A percentile compares a stretch with the other conserved stretches of the same genome.
These are phyloP conservation scores for Fusarium foetens DNA, from an alignment of 2,329 filamentous ascomycete species.

Conservation along the genomic window DNA sequence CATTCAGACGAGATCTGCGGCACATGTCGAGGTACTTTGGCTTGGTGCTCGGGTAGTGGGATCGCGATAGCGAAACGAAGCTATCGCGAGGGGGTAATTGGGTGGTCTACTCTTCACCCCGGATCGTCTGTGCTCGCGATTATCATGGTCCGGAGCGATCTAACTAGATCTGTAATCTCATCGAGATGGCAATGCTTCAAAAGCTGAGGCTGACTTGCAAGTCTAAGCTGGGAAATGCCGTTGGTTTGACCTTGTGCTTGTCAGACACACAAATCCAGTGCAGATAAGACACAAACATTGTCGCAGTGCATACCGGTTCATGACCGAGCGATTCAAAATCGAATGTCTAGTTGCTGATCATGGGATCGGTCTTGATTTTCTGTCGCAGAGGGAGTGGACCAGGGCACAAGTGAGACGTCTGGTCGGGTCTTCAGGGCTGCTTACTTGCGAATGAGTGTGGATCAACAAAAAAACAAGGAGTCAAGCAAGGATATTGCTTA, in stretches of 20 bases:
- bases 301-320: conserved; percentile 16
- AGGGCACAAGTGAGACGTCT: conserved; percentile 19
- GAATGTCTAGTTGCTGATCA: conserved; percentile 32
- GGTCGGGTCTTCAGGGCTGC: conserved; percentile 9
- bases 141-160: conserved; percentile 16
- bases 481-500: conserved; percentile 23
- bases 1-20: conserved; percentile 19
- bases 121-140: conserved; percentile 27
- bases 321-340: conserved; percentile 14
- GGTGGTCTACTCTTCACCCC: conserved; percentile 2
- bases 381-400: conserved; percentile 20
- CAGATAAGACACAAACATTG: conserved; percentile 12
- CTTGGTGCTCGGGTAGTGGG: conserved; percentile 1
- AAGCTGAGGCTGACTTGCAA: not conserved
- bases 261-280: conserved; percentile 11
- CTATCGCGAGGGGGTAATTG: conserved; percentile 29
- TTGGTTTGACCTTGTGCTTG: conserved; percentile 21
- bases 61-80: conserved; percentile 25
- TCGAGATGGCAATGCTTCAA: conserved; percentile 31
- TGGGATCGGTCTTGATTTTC: conserved; percentile 29
- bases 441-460: conserved; percentile 34
- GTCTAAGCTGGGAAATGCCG: conserved; percentile 18
- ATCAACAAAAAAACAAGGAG: conserved; percentile 17
- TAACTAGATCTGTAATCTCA: conserved; percentile 29
- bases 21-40: conserved; percentile 7